Percentiles rank a stretch among this genome's conserved stretches.
phyloP scores from a whole-genome alignment of 495 filamentous ascomycete species.

The Symbiotaphrina buchneri region DNA sequence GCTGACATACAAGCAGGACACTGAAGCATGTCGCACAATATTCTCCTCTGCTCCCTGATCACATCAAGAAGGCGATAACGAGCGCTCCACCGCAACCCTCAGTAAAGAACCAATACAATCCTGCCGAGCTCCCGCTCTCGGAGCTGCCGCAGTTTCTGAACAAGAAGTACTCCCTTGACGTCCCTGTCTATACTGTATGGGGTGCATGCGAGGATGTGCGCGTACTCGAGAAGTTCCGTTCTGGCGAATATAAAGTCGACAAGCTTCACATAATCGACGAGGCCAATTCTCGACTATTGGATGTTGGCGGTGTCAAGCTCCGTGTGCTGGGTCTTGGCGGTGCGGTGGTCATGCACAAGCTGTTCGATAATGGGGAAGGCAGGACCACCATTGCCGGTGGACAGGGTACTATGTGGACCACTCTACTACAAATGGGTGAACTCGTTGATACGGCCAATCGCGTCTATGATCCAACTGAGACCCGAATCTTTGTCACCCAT shows the following conservation, averaged over 20 bases:
- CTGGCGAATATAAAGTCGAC: conserved; percentile 91
- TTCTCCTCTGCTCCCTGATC: conserved; percentile 76
- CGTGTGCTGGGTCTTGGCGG: conserved; percentile 85
- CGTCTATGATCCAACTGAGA: conserved; percentile 95
- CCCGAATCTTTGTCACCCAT: conserved; percentile 93
- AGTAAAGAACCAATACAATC: conserved; percentile 70
- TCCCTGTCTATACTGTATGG: conserved; percentile 98
- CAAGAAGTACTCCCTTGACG: conserved; percentile 69
- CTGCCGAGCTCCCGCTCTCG: conserved; percentile 63
- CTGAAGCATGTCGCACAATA: conserved; percentile 97
- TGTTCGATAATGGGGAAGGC: conserved; percentile 97
- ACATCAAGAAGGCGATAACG: conserved; percentile 69
- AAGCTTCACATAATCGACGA: conserved; percentile 98
- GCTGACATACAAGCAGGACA: conserved; percentile 37
- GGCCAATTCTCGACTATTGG: conserved; percentile 79
- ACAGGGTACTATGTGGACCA: conserved; percentile 99
- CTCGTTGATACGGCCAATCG: conserved; percentile 94
- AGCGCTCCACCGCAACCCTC: conserved; percentile 29
- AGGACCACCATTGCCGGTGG: conserved; percentile 95
- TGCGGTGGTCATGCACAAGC: conserved; percentile 98
- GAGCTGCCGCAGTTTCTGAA: conserved; percentile 83
- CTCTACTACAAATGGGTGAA: conserved; percentile 93
- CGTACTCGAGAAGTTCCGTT: conserved; percentile 93
- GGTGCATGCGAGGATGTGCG: conserved; percentile 97
- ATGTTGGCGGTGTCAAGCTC: conserved; percentile 89